These are phyloP conservation scores for Trichoderma pleuroti DNA, from an alignment of 2,329 filamentous ascomycete species.

Conservation along the genomic window DNA sequence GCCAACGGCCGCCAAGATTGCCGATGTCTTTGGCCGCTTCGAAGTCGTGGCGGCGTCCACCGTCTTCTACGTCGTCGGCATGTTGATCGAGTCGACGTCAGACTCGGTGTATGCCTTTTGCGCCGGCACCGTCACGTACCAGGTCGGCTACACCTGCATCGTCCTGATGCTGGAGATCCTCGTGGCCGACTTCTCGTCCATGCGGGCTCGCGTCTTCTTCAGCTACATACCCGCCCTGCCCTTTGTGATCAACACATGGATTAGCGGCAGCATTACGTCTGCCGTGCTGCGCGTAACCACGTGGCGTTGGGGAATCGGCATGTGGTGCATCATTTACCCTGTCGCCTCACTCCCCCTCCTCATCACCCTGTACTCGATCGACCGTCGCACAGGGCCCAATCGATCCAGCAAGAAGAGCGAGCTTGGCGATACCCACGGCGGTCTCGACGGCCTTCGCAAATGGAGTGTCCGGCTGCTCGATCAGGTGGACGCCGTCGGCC, in stretches of 20 bases:
- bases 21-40: constrained; percentile 60
- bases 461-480: constrained; percentile 48
- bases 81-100: constrained; percentile 52
- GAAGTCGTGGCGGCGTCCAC: constrained; percentile 55
- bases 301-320: constrained; percentile 63
- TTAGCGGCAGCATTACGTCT: constrained; percentile 54
- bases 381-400: constrained; percentile 24
- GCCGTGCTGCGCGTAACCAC: constrained; percentile 47
- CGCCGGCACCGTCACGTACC: constrained; percentile 54
- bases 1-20: constrained; percentile 58
- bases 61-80: constrained; percentile 53
- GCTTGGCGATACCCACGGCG: neutral
- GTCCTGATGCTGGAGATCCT: constrained; percentile 59
- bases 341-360: constrained; percentile 54
- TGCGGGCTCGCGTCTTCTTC: constrained; percentile 57
- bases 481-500: constrained; percentile 51
- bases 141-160: constrained; percentile 56
- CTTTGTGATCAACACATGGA: constrained; percentile 61
- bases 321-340: constrained; percentile 61
- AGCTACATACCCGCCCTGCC: constrained; percentile 59
- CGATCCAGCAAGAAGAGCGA: neutral
- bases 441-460: constrained; percentile 25
- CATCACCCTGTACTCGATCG: constrained; percentile 36
- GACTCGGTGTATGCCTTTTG: constrained; percentile 48
- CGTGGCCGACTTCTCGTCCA: constrained; percentile 58